Evolutionary conservation across 441 rosid genomes (phyloP).

Genomic region (Pelargonium australe): DNA sequence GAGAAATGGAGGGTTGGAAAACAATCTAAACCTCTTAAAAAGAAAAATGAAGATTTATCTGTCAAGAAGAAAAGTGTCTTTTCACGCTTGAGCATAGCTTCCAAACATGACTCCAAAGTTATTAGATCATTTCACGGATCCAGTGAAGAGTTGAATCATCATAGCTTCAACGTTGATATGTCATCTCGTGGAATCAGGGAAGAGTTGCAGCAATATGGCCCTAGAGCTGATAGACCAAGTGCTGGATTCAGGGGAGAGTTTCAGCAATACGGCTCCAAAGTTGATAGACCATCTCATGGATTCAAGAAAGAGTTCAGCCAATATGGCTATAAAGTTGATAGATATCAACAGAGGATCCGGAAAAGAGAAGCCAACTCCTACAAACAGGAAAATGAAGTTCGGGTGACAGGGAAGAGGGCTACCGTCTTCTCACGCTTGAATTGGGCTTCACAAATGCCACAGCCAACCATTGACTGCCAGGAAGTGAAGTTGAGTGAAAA

Average conservation of each 20-base stretch:
- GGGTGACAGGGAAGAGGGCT: neutral
- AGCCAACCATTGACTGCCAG: neutral
- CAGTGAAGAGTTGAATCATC: neutral
- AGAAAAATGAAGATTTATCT: neutral
- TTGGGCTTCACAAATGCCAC: neutral
- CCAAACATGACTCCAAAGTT: neutral
- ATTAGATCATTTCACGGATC: neutral
- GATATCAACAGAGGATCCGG: neutral
- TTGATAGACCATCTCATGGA: neutral
- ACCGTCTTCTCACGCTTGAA: neutral
- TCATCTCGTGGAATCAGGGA: too few relatives aligned
- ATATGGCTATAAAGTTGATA: too few relatives aligned
- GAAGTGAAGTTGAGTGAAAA: conserved; percentile 2
- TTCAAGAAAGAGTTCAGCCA: neutral
- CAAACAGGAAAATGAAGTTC: neutral
- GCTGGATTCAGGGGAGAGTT: neutral
- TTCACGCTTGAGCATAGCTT: conserved; percentile 2
- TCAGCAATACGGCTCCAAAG: neutral
- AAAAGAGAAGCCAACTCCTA: neutral
- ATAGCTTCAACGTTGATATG: neutral
- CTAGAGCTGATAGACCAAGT: neutral
- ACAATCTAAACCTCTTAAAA: conserved; percentile 8
- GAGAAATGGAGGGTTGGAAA: conserved; percentile 3
- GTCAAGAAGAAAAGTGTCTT: neutral
- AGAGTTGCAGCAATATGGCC: too few relatives aligned